Percentiles rank a stretch among this genome's conserved stretches.
Evolutionary conservation across 495 filamentous ascomycete genomes (phyloP).

Genomic region (Neurospora tetraspora): DNA sequence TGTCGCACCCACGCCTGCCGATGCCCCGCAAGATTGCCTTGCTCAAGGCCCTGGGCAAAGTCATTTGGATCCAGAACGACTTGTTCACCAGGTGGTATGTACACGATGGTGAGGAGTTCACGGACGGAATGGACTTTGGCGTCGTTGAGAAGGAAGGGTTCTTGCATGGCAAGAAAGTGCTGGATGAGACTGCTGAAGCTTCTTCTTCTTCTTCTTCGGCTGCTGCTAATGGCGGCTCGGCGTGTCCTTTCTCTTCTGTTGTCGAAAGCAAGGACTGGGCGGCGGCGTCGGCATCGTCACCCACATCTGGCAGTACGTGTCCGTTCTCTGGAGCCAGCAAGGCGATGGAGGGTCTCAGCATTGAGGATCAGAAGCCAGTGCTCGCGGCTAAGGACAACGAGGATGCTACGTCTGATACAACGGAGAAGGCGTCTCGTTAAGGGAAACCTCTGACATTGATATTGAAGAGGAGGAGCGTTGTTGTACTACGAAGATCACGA

Average conservation of each 20-base stretch:
- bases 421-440: not conserved
- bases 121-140: conserved; percentile 45
- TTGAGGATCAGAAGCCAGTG: conserved; percentile 3
- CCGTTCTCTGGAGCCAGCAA: conserved; percentile 14
- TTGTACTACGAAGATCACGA: not conserved
- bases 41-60: conserved; percentile 50
- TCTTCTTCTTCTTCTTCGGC: not conserved
- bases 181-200: conserved; percentile 19
- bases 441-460: not conserved
- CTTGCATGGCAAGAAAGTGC: conserved; percentile 34
- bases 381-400: not conserved
- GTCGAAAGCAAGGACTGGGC: not conserved
- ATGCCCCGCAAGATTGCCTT: conserved; percentile 56
- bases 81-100: conserved; percentile 69
- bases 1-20: conserved; percentile 55
- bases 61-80: conserved; percentile 69
- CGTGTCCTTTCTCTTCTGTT: not conserved
- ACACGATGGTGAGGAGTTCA: conserved; percentile 60
- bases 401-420: conserved; percentile 5
- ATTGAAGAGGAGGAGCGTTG: not conserved
- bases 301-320: conserved; percentile 1
- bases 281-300: not conserved
- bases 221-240: not conserved
- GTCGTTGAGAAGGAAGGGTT: conserved; percentile 56
- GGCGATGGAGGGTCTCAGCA: conserved; percentile 3